phyloP scores from a whole-genome alignment of 2,329 filamentous ascomycete species.

The Clarireedia homoeocarpa region DNA sequence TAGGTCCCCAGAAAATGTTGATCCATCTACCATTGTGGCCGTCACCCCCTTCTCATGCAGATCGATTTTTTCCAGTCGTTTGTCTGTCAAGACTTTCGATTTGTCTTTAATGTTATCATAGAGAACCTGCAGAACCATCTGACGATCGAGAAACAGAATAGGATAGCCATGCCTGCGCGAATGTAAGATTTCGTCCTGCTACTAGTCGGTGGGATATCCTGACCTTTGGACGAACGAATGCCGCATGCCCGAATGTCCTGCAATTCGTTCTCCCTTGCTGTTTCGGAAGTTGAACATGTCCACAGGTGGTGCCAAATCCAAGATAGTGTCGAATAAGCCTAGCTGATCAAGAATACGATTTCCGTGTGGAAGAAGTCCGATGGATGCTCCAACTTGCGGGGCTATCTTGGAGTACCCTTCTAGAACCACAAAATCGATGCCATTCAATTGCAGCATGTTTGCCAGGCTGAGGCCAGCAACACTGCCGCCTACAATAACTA shows the following conservation, averaged over 20 bases:
- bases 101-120: constrained; percentile 20
- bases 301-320: constrained; percentile 1
- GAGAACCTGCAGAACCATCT: constrained; percentile 29
- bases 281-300: not conserved
- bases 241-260: not conserved
- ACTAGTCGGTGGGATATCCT: not conserved
- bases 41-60: constrained; percentile 2
- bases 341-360: constrained; percentile 43
- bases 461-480: constrained; percentile 41
- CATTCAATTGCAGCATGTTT: constrained; percentile 36
- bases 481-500: constrained; percentile 42
- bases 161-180: constrained; percentile 10
- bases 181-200: not conserved
- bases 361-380: constrained; percentile 38
- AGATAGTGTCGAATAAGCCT: constrained; percentile 27
- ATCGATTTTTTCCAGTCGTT: constrained; percentile 5
- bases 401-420: constrained; percentile 36
- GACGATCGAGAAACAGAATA: constrained; percentile 28
- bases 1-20: constrained; percentile 6
- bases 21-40: constrained; percentile 6
- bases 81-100: constrained; percentile 9
- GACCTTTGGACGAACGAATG: not conserved
- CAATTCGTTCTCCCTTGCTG: not conserved
- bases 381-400: constrained; percentile 40
- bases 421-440: constrained; percentile 42